A percentile compares a stretch with the other conserved stretches of the same genome.
Evolutionary conservation across 2,329 filamentous ascomycete species (phyloP).

Genomic region (Teratosphaeria pseudoeucalypti): DNA sequence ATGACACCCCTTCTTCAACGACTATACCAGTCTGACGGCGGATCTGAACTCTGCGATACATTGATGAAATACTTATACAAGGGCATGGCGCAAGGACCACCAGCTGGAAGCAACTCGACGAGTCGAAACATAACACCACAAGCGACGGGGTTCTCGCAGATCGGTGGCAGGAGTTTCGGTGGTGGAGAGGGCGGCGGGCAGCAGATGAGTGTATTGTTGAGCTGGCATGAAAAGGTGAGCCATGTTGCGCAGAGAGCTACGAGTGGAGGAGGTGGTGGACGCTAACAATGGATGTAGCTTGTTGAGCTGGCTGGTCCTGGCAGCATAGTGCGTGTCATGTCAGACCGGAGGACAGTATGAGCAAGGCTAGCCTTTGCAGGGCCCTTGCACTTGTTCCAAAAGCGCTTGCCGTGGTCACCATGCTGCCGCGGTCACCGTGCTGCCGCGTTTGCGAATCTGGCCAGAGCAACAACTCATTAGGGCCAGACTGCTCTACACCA

Average conservation of each 20-base stretch:
- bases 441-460: neutral
- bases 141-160: conserved; percentile 79
- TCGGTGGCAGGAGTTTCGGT: conserved; percentile 38
- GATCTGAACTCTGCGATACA: conserved; percentile 77
- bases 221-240: conserved; percentile 85
- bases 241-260: neutral
- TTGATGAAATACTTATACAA: conserved; percentile 98
- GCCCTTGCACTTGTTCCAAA: neutral
- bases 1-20: conserved; percentile 81
- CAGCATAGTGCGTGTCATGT: conserved; percentile 86
- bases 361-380: conserved; percentile 3
- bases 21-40: conserved; percentile 68
- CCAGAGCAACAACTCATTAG: neutral
- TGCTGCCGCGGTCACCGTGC: neutral
- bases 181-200: conserved; percentile 63
- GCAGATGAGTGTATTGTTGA: conserved; percentile 91
- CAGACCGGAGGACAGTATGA: conserved; percentile 84
- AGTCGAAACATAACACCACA: conserved; percentile 53
- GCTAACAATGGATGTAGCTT: conserved; percentile 38
- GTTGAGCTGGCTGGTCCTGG: conserved; percentile 88
- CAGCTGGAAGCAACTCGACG: conserved; percentile 15
- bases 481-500: neutral
- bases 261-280: conserved; percentile 2
- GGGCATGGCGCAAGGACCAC: conserved; percentile 55
- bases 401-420: neutral